Conservation (phyloP, 352 stramenopile genomes). For the Phytophthora crassamura region DNA sequence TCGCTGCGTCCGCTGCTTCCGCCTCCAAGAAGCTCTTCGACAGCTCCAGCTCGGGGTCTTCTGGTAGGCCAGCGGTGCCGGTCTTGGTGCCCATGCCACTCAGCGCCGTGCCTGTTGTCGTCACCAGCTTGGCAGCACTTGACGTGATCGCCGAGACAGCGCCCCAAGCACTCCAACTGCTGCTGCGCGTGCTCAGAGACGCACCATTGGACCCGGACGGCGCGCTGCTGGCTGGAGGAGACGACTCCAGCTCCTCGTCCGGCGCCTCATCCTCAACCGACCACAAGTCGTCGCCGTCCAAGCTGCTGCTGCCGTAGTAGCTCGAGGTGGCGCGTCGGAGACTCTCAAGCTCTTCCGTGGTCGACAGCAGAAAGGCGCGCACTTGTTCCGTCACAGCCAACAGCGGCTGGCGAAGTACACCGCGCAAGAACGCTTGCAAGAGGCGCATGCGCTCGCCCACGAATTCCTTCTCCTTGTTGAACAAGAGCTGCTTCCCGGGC, state of each 20-base stretch:
- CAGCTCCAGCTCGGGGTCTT: constrained; percentile 48
- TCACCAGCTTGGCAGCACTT: constrained; percentile 79
- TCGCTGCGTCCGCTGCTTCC: constrained; percentile 35
- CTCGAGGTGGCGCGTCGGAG: constrained; percentile 55
- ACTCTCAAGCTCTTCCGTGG: constrained; percentile 84
- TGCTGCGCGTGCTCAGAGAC: constrained; percentile 31
- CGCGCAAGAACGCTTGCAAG: constrained; percentile 80
- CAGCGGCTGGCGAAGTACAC: constrained; percentile 71
- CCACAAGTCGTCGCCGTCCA: constrained; percentile 54
- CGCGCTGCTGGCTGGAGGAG: constrained; percentile 25
- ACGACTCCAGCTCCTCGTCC: constrained; percentile 40
- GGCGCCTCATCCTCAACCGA: constrained; percentile 47
- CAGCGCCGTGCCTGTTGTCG: constrained; percentile 65
- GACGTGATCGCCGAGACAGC: constrained; percentile 77
- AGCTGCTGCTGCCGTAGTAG: constrained; percentile 41
- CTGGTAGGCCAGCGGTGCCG: constrained; percentile 30
- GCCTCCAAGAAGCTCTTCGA: constrained; percentile 58
- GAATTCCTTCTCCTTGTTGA: constrained; percentile 90
- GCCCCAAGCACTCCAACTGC: constrained; percentile 73
- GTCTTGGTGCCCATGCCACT: constrained; percentile 49
- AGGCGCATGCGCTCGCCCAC: constrained; percentile 84
- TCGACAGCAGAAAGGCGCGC: constrained; percentile 76
- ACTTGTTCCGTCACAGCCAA: constrained; percentile 77
- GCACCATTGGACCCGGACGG: constrained; percentile 28
- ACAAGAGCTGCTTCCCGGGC: constrained; percentile 80